Conservation (phyloP, 176 grass and related monocot species). For the Puya raimondii region DNA sequence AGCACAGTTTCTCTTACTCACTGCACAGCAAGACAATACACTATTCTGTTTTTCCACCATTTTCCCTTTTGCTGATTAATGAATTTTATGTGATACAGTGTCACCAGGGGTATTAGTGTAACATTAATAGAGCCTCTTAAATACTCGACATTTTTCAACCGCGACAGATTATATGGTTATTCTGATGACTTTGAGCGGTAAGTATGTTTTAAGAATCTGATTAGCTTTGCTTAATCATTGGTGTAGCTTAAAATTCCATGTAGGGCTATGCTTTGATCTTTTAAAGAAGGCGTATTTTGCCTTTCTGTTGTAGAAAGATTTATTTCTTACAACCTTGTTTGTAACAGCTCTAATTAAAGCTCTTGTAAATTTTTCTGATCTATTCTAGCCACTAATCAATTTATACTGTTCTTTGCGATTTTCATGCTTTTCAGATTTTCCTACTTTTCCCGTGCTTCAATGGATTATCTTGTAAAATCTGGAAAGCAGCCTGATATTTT, state of each 20-base stretch:
- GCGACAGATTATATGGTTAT: slow-evolving; percentile 43
- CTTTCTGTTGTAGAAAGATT: not conserved
- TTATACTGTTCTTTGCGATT: not conserved
- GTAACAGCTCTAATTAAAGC: too few relatives aligned
- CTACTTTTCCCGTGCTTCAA: slow-evolving; percentile 52
- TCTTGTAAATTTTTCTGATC: too few relatives aligned
- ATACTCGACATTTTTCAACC: slow-evolving; percentile 34
- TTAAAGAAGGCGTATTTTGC: not conserved
- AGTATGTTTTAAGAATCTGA: slow-evolving; percentile 7
- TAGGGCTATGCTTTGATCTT: not conserved
- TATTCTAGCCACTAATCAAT: not conserved
- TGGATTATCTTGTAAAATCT: slow-evolving; percentile 62
- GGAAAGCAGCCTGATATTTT: slow-evolving; percentile 52
- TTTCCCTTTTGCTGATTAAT: slow-evolving; percentile 10
- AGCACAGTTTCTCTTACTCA: not conserved
- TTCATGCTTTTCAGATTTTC: slow-evolving; percentile 30
- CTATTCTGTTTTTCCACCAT: not conserved
- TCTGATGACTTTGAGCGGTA: slow-evolving; percentile 52
- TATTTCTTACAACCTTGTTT: not conserved
- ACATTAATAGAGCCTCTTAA: slow-evolving; percentile 41
- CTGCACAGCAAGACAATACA: not conserved
- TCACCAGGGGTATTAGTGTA: slow-evolving; percentile 33
- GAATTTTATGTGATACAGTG: slow-evolving; percentile 18
- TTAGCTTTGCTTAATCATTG: not conserved
- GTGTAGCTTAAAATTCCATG: not conserved